Evolutionary conservation across 129 eudicot species (phyloP).

Genomic region (Kitagawia praeruptora): DNA sequence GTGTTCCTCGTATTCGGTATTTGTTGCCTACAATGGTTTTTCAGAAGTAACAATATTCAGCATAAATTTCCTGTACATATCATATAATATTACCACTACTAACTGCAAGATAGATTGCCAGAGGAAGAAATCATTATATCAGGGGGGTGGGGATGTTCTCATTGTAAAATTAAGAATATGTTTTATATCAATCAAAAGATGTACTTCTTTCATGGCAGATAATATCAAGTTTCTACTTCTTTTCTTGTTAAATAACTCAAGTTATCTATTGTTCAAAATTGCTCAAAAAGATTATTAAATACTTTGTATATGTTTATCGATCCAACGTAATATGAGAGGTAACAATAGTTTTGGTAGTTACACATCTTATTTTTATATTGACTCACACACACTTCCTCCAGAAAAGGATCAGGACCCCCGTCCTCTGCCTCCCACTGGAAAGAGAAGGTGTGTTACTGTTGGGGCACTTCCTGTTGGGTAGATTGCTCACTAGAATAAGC

Average conservation of each 20-base stretch:
- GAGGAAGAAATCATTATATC: background rate
- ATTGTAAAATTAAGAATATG: background rate
- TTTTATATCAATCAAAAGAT: background rate
- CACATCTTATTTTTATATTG: background rate
- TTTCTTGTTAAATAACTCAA: background rate
- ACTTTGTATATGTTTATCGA: background rate
- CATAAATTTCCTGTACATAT: background rate
- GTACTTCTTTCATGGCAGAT: background rate
- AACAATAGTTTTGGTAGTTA: background rate
- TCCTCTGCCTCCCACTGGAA: background rate
- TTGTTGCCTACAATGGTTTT: constrained; percentile 43
- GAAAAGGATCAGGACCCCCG: background rate
- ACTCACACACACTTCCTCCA: background rate
- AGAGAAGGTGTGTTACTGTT: background rate
- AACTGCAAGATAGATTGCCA: background rate
- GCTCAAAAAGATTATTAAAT: background rate
- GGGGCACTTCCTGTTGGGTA: background rate
- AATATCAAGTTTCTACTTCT: background rate
- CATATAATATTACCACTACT: background rate
- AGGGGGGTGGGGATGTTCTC: background rate
- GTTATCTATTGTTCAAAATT: background rate
- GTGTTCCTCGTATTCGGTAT: constrained; percentile 83
- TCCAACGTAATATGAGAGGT: background rate
- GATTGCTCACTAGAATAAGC: background rate
- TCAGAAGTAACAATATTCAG: background rate